Percentiles rank a stretch among this genome's conserved stretches.
phyloP scores from a whole-genome alignment of 305 asterid genomes.

The Lippia alba region DNA sequence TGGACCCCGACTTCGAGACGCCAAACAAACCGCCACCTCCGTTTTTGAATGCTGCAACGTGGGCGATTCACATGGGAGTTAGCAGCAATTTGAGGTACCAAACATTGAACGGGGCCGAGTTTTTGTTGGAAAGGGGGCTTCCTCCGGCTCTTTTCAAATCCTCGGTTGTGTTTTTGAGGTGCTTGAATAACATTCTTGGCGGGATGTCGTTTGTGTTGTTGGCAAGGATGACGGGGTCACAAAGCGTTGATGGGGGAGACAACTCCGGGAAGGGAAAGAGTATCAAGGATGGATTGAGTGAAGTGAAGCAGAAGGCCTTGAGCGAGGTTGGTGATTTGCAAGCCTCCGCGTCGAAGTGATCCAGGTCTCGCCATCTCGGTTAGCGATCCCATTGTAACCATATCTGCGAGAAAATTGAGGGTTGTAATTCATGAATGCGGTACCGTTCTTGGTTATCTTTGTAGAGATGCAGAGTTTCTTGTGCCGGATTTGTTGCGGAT shows the following conservation, averaged over 20 bases:
- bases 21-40: conserved; percentile 80
- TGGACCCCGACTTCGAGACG: conserved; percentile 67
- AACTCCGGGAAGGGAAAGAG: conserved; percentile 11
- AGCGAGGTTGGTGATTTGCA: conserved; percentile 37
- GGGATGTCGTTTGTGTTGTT: conserved; percentile 70
- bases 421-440: not conserved
- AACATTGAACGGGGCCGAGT: conserved; percentile 70
- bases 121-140: conserved; percentile 56
- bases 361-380: not conserved
- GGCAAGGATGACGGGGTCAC: conserved; percentile 81
- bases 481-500: not conserved
- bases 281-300: conserved; percentile 33
- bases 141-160: conserved; percentile 60
- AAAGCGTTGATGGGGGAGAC: conserved; percentile 45
- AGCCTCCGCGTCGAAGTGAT: conserved; percentile 47
- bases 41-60: conserved; percentile 63
- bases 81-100: conserved; percentile 80
- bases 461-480: not conserved
- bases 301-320: conserved; percentile 49
- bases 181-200: conserved; percentile 73
- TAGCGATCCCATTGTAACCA: not conserved
- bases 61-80: conserved; percentile 80
- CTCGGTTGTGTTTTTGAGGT: conserved; percentile 62
- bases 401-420: conserved; percentile 1
- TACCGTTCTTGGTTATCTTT: not conserved